phyloP scores from a whole-genome alignment of 192 early-diverging fungal genomes.

The Umbelopsis sp. region DNA sequence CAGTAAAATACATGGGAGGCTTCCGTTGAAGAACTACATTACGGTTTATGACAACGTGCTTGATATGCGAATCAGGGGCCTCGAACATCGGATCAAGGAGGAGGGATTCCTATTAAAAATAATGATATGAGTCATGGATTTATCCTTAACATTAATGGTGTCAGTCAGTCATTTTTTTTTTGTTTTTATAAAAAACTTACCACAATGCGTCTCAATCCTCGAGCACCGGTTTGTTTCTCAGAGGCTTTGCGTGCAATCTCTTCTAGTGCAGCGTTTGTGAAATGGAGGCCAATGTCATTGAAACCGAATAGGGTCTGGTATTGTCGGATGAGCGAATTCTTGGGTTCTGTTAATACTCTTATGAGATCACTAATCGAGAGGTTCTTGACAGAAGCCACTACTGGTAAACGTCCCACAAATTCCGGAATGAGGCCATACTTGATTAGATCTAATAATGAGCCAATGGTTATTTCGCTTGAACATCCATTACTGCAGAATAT shows the following conservation, averaged over 20 bases:
- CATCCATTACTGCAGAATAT: neutral
- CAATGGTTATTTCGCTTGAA: neutral
- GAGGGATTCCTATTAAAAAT: conserved; percentile 59
- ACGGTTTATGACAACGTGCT: conserved; percentile 72
- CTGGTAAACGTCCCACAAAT: conserved; percentile 88
- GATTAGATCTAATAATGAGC: conserved; percentile 60
- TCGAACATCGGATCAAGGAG: conserved; percentile 83
- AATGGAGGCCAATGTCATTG: conserved; percentile 68
- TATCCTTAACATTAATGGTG: no score
- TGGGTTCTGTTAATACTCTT: conserved; percentile 78
- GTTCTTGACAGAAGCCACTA: conserved; percentile 74
- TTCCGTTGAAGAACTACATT: conserved; percentile 66
- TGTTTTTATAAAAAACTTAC: conserved; percentile 36
- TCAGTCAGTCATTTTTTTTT: no score
- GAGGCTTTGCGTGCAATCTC: conserved; percentile 74
- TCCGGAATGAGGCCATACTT: conserved; percentile 90
- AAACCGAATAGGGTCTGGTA: conserved; percentile 74
- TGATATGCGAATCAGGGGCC: conserved; percentile 69
- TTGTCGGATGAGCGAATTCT: conserved; percentile 81
- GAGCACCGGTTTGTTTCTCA: conserved; percentile 83
- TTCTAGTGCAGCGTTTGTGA: conserved; percentile 69
- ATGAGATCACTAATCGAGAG: conserved; percentile 69
- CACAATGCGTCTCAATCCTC: conserved; percentile 87
- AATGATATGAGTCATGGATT: neutral
- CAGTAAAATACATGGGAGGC: conserved; percentile 60